Conservation (phyloP, 495 filamentous ascomycete genomes). For the Hypoxylon crocopeplum region DNA sequence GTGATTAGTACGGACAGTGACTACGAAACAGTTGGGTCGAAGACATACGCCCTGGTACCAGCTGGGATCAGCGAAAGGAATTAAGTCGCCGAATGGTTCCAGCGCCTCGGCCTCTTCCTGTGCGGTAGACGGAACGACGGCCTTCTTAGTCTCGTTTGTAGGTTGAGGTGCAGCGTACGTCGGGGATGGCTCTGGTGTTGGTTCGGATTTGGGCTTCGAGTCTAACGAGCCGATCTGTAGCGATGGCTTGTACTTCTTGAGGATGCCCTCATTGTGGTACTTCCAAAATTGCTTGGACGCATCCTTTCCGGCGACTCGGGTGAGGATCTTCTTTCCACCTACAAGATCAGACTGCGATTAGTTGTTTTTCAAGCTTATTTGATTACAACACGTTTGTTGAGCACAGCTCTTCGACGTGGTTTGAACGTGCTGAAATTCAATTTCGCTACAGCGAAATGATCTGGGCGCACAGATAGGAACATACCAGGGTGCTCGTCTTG, state of each 20-base stretch:
- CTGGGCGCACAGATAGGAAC: constrained; percentile 11
- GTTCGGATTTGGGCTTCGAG: constrained; percentile 71
- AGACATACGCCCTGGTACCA: constrained; percentile 90
- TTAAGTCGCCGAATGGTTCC: constrained; percentile 83
- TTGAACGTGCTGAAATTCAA: constrained; percentile 17
- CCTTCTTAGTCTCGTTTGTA: constrained; percentile 58
- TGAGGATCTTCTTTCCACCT: constrained; percentile 98
- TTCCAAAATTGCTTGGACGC: constrained; percentile 99
- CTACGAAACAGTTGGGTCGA: background rate
- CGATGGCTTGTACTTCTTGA: constrained; percentile 92
- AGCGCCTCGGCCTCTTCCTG: constrained; percentile 69
- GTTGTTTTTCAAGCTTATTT: background rate
- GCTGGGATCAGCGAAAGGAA: constrained; percentile 89
- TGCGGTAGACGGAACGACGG: constrained; percentile 54
- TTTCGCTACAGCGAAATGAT: background rate
- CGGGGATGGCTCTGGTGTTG: constrained; percentile 51
- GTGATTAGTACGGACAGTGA: constrained; percentile 2
- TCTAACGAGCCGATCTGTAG: constrained; percentile 91
- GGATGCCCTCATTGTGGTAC: constrained; percentile 91
- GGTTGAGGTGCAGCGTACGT: constrained; percentile 60
- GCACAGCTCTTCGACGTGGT: too few species aligned
- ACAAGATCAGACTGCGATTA: constrained; percentile 26
- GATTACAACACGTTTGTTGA: too few species aligned
- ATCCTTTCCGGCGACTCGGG: constrained; percentile 93
- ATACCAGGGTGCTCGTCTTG: constrained; percentile 90